Percentiles rank a stretch among this genome's conserved stretches.
phyloP scores from a whole-genome alignment of 2,329 filamentous ascomycete genomes.

The Diaporthe ilicicola region DNA sequence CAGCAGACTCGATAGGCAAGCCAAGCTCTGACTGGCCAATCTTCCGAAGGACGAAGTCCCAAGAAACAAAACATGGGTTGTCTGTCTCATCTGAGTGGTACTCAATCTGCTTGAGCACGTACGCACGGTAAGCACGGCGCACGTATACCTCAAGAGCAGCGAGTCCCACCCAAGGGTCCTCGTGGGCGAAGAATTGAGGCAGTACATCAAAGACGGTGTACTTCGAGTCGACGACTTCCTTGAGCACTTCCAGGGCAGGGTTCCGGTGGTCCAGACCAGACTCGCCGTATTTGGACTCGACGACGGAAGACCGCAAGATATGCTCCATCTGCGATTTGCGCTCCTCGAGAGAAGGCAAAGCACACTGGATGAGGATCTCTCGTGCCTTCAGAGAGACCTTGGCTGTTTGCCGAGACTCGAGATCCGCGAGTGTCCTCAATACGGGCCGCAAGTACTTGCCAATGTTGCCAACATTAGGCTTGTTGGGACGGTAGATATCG shows the following conservation, averaged over 20 bases:
- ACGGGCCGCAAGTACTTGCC: conserved; percentile 85
- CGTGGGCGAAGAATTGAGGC: conserved; percentile 92
- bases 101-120: conserved; percentile 87
- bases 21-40: conserved; percentile 92
- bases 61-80: conserved; percentile 79
- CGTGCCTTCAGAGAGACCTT: conserved; percentile 98
- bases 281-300: conserved; percentile 97
- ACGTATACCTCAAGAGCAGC: conserved; percentile 96
- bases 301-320: conserved; percentile 92
- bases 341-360: conserved; percentile 94
- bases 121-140: conserved; percentile 95
- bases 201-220: conserved; percentile 98
- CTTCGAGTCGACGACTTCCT: conserved; percentile 98
- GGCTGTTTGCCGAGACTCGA: conserved; percentile 84
- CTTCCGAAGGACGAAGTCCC: conserved; percentile 96
- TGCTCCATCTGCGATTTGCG: conserved; percentile 97
- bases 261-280: conserved; percentile 96
- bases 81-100: conserved; percentile 82
- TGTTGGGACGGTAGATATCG: conserved; percentile 94
- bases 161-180: conserved; percentile 92
- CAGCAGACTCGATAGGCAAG: conserved; percentile 78
- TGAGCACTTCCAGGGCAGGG: conserved; percentile 88
- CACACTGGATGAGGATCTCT: conserved; percentile 96
- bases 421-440: conserved; percentile 86
- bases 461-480: conserved; percentile 87